Conservation (phyloP, 768 basidiomycete species). For the Coprinopsis marcescibilis region DNA sequence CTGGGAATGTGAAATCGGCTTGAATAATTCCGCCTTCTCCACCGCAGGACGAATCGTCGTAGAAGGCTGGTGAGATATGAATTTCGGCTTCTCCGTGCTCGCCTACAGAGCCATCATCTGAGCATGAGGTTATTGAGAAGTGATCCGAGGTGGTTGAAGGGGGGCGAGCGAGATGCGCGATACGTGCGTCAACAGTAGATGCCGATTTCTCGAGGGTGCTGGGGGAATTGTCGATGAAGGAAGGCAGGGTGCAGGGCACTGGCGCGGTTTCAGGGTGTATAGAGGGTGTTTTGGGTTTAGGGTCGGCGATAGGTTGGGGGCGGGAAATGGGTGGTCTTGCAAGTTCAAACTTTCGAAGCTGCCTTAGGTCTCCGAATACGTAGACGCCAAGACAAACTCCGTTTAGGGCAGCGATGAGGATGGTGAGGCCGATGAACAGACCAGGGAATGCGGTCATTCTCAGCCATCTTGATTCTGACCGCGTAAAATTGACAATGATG, state of each 20-base stretch:
- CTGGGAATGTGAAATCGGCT: slow-evolving; percentile 16
- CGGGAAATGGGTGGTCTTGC: slow-evolving; percentile 57
- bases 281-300: slow-evolving; percentile 11
- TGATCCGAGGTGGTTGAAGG: not conserved
- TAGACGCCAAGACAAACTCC: slow-evolving; percentile 78
- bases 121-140: slow-evolving; percentile 16
- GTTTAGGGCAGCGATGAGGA: slow-evolving; percentile 57
- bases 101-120: slow-evolving; percentile 14
- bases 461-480: slow-evolving; percentile 46
- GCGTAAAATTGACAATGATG: slow-evolving; percentile 40
- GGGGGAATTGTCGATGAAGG: slow-evolving; percentile 11
- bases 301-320: slow-evolving; percentile 26
- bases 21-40: slow-evolving; percentile 24
- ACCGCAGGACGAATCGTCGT: slow-evolving; percentile 22
- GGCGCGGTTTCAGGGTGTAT: too few species aligned
- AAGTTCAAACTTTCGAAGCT: slow-evolving; percentile 76
- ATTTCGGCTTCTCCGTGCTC: slow-evolving; percentile 19
- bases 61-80: slow-evolving; percentile 37
- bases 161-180: slow-evolving; percentile 3
- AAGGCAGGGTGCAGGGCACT: slow-evolving; percentile 1
- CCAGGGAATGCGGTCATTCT: slow-evolving; percentile 60
- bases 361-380: slow-evolving; percentile 73
- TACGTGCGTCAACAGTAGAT: slow-evolving; percentile 6
- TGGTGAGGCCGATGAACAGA: slow-evolving; percentile 61
- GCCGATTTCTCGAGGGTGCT: slow-evolving; percentile 10